A percentile compares a stretch with the other conserved stretches of the same genome.
Conservation (phyloP, 2,329 filamentous ascomycete genomes). For the Trichoderma asperellum region DNA sequence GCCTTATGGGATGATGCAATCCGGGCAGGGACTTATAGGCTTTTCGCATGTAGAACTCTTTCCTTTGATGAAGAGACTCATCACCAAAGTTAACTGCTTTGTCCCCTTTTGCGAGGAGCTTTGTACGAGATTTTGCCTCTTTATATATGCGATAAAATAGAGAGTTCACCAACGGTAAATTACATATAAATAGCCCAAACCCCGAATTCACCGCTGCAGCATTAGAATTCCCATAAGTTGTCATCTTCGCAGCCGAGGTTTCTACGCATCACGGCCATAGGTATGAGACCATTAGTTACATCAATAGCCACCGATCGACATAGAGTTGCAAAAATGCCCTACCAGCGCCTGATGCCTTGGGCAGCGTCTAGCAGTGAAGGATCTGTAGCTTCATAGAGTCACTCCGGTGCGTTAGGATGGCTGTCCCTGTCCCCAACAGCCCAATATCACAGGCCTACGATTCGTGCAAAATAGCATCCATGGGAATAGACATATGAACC, state of each 20-base stretch:
- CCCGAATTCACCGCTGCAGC: constrained; percentile 19
- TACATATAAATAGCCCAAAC: not conserved
- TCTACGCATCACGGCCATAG: not conserved
- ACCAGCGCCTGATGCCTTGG: constrained; percentile 5
- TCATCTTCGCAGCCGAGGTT: constrained; percentile 19
- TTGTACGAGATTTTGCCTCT: not conserved
- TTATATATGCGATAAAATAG: not conserved
- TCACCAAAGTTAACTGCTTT: constrained; percentile 9
- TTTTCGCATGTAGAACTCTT: not conserved
- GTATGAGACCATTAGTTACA: not conserved
- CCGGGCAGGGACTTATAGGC: not conserved
- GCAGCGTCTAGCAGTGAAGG: not conserved
- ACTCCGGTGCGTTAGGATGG: not conserved
- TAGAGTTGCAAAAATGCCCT: not conserved
- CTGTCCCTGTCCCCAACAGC: not conserved
- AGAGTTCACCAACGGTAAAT: not conserved
- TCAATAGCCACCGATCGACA: constrained; percentile 2
- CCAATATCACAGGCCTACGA: not conserved
- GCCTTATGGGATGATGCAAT: not conserved
- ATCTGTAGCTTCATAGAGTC: not conserved
- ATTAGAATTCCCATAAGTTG: constrained; percentile 18
- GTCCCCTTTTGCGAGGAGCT: constrained; percentile 11
- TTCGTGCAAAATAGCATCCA: not conserved
- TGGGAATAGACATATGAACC: not conserved
- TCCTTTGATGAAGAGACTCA: constrained; percentile 2